Conservation (phyloP, 164 flowering plant species). For the Kalanchoe fedtschenkoi region DNA sequence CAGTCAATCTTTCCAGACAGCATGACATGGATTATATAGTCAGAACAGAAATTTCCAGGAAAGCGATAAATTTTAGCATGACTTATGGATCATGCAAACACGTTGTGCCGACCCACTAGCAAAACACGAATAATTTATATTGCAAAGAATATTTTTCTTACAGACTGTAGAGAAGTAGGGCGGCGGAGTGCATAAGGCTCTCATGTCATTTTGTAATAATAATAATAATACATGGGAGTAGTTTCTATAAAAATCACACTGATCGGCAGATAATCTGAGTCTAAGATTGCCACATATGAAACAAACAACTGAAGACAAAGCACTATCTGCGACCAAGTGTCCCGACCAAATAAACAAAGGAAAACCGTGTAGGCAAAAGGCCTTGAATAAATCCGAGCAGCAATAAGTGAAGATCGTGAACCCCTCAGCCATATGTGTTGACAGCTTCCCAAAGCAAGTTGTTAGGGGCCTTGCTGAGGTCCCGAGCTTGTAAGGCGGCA, state of each 20-base stretch:
- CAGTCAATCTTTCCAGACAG: too few species aligned
- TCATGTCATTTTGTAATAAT: too few species aligned
- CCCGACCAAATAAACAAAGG: not conserved
- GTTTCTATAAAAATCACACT: not conserved
- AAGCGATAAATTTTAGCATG: too few species aligned
- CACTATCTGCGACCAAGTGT: not conserved
- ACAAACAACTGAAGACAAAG: not conserved
- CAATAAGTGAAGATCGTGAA: not conserved
- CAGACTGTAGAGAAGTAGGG: too few species aligned
- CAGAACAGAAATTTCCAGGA: too few species aligned
- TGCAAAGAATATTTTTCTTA: too few species aligned
- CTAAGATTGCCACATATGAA: not conserved
- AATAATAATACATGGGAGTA: too few species aligned
- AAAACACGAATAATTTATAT: too few species aligned
- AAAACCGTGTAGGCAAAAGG: not conserved
- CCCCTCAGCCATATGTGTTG: conserved; percentile 50
- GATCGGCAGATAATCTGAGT: not conserved
- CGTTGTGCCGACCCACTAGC: too few species aligned
- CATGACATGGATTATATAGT: too few species aligned
- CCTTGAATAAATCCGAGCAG: not conserved
- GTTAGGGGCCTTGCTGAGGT: conserved; percentile 31
- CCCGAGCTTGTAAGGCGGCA: conserved; percentile 57
- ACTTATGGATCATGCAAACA: too few species aligned
- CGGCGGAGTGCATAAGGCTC: too few species aligned
- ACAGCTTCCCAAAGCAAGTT: conserved; percentile 69